These are phyloP conservation scores for Xylariaceae sp. DNA, from an alignment of 2,329 filamentous ascomycete species.

Conservation along the genomic window DNA sequence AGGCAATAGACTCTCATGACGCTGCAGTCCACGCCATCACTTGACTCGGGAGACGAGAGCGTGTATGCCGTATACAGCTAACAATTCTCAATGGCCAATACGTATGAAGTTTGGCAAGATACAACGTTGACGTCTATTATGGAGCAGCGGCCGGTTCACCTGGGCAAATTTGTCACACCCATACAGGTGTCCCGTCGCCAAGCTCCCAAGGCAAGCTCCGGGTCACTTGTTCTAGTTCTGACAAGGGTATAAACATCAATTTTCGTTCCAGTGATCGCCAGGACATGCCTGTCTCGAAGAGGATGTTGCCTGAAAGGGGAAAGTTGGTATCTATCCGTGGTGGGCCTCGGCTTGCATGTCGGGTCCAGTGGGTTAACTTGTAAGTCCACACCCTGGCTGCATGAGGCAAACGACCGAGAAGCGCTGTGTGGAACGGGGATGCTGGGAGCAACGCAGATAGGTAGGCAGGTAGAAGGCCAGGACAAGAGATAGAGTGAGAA, in stretches of 20 bases:
- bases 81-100: neutral
- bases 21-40: neutral
- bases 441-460: slow-evolving; percentile 4
- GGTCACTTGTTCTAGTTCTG: slow-evolving; percentile 22
- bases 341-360: slow-evolving; percentile 31
- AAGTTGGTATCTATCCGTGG: slow-evolving; percentile 30
- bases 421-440: slow-evolving; percentile 17
- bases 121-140: slow-evolving; percentile 6
- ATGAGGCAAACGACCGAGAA: slow-evolving; percentile 30
- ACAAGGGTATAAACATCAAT: slow-evolving; percentile 29
- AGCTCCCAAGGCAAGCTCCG: slow-evolving; percentile 9
- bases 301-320: slow-evolving; percentile 26
- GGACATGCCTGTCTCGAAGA: slow-evolving; percentile 29
- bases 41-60: neutral
- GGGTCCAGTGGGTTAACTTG: slow-evolving; percentile 22
- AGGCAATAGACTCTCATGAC: neutral
- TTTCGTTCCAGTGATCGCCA: slow-evolving; percentile 33
- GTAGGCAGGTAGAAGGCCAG: neutral
- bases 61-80: neutral
- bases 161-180: slow-evolving; percentile 13
- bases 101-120: neutral
- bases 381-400: slow-evolving; percentile 28
- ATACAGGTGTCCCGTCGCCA: slow-evolving; percentile 16
- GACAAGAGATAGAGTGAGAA: neutral
- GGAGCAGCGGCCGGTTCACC: slow-evolving; percentile 8